Percentiles rank a stretch among this genome's conserved stretches.
These are phyloP conservation scores for Mycena belliarum DNA, from an alignment of 768 basidiomycete genomes.

Conservation along the genomic window DNA sequence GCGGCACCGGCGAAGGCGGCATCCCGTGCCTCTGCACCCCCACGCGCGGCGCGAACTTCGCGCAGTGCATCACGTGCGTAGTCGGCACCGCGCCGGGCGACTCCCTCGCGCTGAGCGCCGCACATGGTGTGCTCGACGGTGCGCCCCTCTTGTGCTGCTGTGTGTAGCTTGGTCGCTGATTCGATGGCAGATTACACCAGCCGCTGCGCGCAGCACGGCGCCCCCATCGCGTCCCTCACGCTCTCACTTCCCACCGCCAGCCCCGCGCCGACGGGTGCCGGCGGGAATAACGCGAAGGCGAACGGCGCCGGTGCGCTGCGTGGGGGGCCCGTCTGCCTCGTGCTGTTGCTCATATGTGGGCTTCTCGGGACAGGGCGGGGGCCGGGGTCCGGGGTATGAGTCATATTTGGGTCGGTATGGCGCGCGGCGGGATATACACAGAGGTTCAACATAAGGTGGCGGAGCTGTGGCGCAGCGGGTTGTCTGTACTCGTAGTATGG, in stretches of 20 bases:
- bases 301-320: no score
- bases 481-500: no score
- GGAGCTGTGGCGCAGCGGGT: no score
- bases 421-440: no score
- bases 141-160: no score
- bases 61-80: conserved; percentile 10
- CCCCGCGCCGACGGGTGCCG: background rate
- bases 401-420: no score
- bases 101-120: background rate
- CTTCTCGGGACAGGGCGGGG: no score
- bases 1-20: background rate
- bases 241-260: background rate
- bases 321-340: no score
- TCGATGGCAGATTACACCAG: background rate
- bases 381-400: no score
- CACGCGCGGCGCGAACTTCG: background rate
- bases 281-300: background rate
- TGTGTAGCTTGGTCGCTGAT: no score
- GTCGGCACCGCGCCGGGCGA: background rate
- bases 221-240: conserved; percentile 1
- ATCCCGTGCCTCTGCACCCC: conserved; percentile 11
- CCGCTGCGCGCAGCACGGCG: background rate
- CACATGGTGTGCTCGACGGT: background rate
- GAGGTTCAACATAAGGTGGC: no score
- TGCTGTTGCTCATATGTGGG: no score